A percentile compares a stretch with the other conserved stretches of the same genome.
phyloP scores from a whole-genome alignment of 371 early-diverging fungal genomes.

The Lichtheimia ornata region DNA sequence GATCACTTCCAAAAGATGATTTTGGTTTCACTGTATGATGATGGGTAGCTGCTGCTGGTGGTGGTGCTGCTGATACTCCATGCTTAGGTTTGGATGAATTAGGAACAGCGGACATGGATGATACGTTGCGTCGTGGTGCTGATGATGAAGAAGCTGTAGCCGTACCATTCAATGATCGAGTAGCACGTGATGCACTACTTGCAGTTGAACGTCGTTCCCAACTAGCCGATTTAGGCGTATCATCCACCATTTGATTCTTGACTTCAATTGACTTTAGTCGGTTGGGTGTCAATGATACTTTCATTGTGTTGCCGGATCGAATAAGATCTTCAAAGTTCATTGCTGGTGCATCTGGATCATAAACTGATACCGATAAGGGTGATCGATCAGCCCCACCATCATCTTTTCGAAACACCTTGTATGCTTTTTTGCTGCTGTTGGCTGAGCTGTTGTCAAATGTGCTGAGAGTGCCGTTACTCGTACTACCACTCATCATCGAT shows the following conservation, averaged over 20 bases:
- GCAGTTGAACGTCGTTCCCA: constrained; percentile 41
- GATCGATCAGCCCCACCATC: constrained; percentile 12
- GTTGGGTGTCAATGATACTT: constrained; percentile 57
- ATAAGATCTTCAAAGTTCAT: constrained; percentile 54
- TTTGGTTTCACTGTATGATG: constrained; percentile 3
- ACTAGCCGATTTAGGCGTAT: constrained; percentile 7
- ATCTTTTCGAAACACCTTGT: constrained; percentile 43
- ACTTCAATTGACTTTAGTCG: constrained; percentile 57
- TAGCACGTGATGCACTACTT: neutral
- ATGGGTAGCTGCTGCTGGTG: neutral
- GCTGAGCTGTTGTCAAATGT: constrained; percentile 10
- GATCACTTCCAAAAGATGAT: constrained; percentile 4
- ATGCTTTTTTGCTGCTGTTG: constrained; percentile 36
- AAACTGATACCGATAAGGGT: constrained; percentile 24
- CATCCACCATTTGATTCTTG: constrained; percentile 24
- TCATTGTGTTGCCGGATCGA: constrained; percentile 54
- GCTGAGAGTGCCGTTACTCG: constrained; percentile 22
- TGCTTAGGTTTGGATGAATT: constrained; percentile 9
- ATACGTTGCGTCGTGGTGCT: no score
- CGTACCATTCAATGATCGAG: neutral
- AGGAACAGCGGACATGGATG: neutral
- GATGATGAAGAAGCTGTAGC: constrained; percentile 5
- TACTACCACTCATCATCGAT: constrained; percentile 34
- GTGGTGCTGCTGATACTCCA: constrained; percentile 13
- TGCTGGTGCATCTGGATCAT: constrained; percentile 39